A percentile compares a stretch with the other conserved stretches of the same genome.
Evolutionary conservation across 73 alveolate species (phyloP).

Genomic region (Blepharisma japonicum): DNA sequence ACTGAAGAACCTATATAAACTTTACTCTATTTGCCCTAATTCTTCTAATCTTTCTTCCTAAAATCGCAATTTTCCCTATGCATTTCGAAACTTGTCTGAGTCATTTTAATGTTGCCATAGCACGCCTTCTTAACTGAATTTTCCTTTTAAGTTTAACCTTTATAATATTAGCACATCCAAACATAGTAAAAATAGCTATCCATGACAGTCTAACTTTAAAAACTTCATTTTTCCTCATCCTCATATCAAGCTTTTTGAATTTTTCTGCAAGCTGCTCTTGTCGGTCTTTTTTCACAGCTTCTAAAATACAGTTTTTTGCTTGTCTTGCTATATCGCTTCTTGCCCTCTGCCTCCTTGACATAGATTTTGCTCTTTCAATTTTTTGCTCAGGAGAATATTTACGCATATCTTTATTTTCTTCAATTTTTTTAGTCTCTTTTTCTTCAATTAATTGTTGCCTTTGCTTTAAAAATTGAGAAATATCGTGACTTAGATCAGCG

Average conservation of each 20-base stretch:
- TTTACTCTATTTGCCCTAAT: conserved; percentile 17
- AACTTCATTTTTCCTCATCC: conserved; percentile 12
- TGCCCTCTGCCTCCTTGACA: neutral
- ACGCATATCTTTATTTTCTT: neutral
- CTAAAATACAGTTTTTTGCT: neutral
- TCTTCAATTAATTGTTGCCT: neutral
- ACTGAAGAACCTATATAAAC: neutral
- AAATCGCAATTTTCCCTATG: neutral
- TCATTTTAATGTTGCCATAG: neutral
- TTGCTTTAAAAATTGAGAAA: neutral
- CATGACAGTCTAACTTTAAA: neutral
- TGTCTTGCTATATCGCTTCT: neutral
- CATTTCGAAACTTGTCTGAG: neutral
- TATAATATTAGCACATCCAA: neutral
- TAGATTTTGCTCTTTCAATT: neutral
- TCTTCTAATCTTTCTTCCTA: neutral
- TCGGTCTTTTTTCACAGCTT: neutral
- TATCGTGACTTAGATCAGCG: neutral
- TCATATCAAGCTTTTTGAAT: neutral
- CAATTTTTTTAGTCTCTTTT: neutral
- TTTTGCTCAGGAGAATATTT: neutral
- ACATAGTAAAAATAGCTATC: neutral
- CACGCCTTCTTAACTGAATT: neutral
- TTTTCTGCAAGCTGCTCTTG: neutral
- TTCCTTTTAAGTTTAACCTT: neutral